Evolutionary conservation across 768 basidiomycete species (phyloP), one percentile per base, ranked within the genome.

Genomic region (Tricholoma bakamatsutake): DNA sequence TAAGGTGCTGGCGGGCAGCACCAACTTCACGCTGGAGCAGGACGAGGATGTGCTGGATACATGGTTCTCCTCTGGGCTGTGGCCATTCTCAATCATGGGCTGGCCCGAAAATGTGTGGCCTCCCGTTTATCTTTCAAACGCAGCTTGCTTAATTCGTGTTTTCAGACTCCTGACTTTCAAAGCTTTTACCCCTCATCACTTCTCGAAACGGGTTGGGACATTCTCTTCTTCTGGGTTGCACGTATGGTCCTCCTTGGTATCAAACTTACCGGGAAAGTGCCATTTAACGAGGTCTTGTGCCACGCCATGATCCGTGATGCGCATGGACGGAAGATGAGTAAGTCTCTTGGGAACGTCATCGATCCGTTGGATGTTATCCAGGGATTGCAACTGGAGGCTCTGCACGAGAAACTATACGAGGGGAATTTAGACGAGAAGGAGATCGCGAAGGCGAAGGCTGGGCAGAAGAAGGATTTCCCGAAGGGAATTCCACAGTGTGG

Each of bases 171-270:
- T 4, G 96, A 98, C 67, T 62, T 92, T 40, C 69, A 84, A 60
- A 75, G 77, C 30, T 98, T 91, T 76, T 99, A 95, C 70, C 97
- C 97, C 0, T 74, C 91, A 2, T 82, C 85, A n/a, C 62, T 98
- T 43, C 82, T 98, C 30, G 97, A 98, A 74, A 99, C 97, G 0
- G 97, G 97, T 46, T 98, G 97, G 96, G 97, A 98, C 60, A 98
- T 98, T 64, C 71, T 99, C n/a, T 95, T 95, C 80, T 98, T 98
- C 83, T 99, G 97, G 97, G 96, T 98, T 6, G 95, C 97, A 13
- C 88, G 97, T 42, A 99, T 98, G 96, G 96, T 90, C 49, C 74
- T 99, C 65, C 84, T 98, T 34, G 96, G 97, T 42, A 73, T 93
- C 63, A 80, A 88, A 55, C 83, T 98, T 46, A 99, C 97, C 0